Percentiles rank a stretch among this genome's conserved stretches.
phyloP scores from a whole-genome alignment of 768 basidiomycete genomes.

The Kwoniella sp. region DNA sequence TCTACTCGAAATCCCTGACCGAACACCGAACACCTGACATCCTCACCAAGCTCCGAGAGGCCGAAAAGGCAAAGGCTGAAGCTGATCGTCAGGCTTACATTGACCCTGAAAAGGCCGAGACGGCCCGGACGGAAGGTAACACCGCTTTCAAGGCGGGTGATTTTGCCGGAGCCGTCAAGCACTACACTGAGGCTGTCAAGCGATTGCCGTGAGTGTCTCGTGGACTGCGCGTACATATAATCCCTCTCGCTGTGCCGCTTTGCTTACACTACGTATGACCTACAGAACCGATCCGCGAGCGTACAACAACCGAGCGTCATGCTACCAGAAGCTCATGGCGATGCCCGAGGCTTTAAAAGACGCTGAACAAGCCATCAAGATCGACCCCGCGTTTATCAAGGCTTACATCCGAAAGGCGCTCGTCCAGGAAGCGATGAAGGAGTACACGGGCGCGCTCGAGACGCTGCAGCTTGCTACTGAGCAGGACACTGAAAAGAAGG shows the following conservation, averaged over 20 bases:
- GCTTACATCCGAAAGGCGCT: conserved; percentile 91
- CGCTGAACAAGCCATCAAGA: conserved; percentile 86
- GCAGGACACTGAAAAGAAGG: conserved; percentile 74
- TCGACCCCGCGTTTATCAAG: conserved; percentile 89
- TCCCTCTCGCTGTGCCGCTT: too few relatives aligned
- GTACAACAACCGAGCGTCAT: conserved; percentile 98
- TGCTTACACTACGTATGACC: too few relatives aligned
- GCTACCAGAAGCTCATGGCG: conserved; percentile 91
- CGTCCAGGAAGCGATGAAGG: conserved; percentile 86
- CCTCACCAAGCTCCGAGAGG: conserved; percentile 81
- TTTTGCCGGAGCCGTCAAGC: conserved; percentile 87
- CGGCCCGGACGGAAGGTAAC: conserved; percentile 91
- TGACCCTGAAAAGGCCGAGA: conserved; percentile 77
- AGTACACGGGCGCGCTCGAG: conserved; percentile 82
- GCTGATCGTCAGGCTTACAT: conserved; percentile 80
- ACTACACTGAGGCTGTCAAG: conserved; percentile 95
- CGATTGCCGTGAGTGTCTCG: conserved; percentile 67
- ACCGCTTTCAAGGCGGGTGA: conserved; percentile 80
- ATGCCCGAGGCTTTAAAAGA: conserved; percentile 96
- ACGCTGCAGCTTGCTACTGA: conserved; percentile 76
- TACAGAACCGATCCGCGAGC: conserved; percentile 74
- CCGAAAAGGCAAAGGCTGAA: conserved; percentile 76
- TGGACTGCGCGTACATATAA: neutral
- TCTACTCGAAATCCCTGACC: conserved; percentile 87
- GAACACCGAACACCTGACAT: conserved; percentile 95